These are phyloP conservation scores for Nothophaeocryptopus gaeumannii DNA, from an alignment of 2,329 filamentous ascomycete species.

Conservation along the genomic window DNA sequence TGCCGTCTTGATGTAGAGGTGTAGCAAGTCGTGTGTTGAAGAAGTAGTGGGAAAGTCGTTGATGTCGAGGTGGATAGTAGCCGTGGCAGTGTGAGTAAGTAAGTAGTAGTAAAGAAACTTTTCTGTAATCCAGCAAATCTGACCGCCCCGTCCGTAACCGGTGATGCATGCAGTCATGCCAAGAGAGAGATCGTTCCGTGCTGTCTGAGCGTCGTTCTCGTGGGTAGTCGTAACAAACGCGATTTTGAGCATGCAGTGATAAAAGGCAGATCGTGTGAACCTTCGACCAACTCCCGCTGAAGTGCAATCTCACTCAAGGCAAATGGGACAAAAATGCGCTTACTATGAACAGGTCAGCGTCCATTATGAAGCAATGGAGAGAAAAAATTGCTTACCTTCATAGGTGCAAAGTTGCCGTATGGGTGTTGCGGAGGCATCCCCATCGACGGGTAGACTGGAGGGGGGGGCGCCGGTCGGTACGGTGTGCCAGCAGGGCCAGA, in stretches of 20 bases:
- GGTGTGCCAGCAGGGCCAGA: constrained; percentile 93
- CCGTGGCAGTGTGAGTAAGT: too few species aligned
- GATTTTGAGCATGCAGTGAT: constrained; percentile 25
- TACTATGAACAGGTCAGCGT: constrained; percentile 28
- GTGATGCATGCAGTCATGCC: constrained; percentile 22
- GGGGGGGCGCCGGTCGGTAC: constrained; percentile 87
- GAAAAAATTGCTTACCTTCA: constrained; percentile 53
- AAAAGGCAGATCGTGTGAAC: constrained; percentile 28
- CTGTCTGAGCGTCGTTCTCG: constrained; percentile 26
- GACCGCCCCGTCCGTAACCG: constrained; percentile 19
- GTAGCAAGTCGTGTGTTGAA: too few species aligned
- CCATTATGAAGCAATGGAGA: not conserved
- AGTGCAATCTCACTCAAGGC: constrained; percentile 41
- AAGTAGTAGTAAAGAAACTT: constrained; percentile 17
- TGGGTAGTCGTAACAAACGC: constrained; percentile 29
- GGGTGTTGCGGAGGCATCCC: constrained; percentile 63
- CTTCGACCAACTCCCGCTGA: constrained; percentile 41
- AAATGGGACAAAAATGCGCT: constrained; percentile 37
- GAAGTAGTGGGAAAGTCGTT: not conserved
- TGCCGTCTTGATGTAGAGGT: too few species aligned
- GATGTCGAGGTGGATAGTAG: not conserved
- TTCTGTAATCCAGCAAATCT: constrained; percentile 25
- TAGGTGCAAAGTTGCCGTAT: constrained; percentile 64
- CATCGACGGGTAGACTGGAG: constrained; percentile 66
- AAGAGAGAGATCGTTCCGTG: constrained; percentile 26